phyloP scores from a whole-genome alignment of 768 basidiomycete genomes.

The Cubamyces sp. region DNA sequence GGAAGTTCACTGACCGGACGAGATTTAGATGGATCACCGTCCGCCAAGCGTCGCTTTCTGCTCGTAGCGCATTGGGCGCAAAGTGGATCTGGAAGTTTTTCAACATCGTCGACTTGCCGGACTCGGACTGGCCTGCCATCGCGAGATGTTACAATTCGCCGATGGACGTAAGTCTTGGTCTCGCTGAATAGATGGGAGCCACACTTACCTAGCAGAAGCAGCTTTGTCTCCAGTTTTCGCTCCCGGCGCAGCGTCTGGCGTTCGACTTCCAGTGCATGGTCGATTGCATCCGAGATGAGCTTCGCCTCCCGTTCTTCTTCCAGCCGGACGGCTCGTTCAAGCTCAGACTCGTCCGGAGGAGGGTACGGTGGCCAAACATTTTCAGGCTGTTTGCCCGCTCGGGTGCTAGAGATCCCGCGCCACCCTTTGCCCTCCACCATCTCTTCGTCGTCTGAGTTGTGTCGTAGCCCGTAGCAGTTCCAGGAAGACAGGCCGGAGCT shows the following conservation, averaged over 20 bases:
- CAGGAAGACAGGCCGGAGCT: not conserved
- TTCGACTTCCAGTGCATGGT: slow-evolving; percentile 52
- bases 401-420: not conserved
- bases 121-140: slow-evolving; percentile 62
- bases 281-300: slow-evolving; percentile 56
- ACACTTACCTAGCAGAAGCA: slow-evolving; percentile 59
- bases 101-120: slow-evolving; percentile 68
- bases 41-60: slow-evolving; percentile 63
- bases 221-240: slow-evolving; percentile 45
- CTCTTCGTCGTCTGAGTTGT: not conserved
- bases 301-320: slow-evolving; percentile 54
- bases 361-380: slow-evolving; percentile 38
- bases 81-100: slow-evolving; percentile 70
- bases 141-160: not conserved
- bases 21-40: slow-evolving; percentile 72
- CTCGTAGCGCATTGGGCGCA: slow-evolving; percentile 59
- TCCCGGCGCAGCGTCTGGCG: slow-evolving; percentile 44
- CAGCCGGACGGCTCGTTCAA: slow-evolving; percentile 45
- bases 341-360: slow-evolving; percentile 46
- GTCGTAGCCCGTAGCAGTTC: not conserved
- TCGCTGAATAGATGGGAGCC: not conserved
- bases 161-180: not conserved
- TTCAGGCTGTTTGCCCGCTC: not conserved
- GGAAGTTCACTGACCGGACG: slow-evolving; percentile 53
- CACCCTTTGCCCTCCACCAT: not conserved